Percentiles rank a stretch among this genome's conserved stretches.
Conservation (phyloP, 73 alveolate species). For the Stentor roeselii region DNA sequence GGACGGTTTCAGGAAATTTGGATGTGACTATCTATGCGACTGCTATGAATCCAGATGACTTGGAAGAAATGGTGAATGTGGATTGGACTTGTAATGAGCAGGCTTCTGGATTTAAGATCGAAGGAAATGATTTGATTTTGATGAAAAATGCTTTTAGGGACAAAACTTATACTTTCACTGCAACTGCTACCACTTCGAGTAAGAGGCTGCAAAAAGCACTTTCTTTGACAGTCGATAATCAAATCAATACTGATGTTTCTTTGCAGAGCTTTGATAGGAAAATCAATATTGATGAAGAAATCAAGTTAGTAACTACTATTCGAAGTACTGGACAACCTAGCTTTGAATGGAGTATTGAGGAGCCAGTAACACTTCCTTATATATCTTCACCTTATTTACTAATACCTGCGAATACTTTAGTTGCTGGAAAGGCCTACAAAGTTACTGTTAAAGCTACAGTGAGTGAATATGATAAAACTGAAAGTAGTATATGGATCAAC, state of each 20-base stretch:
- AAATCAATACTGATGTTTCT: no score
- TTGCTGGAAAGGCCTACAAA: no score
- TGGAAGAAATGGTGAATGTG: neutral
- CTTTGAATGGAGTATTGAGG: no score
- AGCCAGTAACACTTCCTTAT: no score
- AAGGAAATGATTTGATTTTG: neutral
- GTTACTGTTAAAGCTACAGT: no score
- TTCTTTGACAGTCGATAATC: neutral
- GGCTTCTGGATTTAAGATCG: neutral
- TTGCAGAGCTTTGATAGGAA: no score
- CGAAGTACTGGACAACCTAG: no score
- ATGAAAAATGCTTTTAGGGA: neutral
- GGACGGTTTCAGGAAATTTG: neutral
- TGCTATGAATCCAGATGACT: neutral
- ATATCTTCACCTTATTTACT: no score
- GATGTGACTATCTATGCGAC: neutral
- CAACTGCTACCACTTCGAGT: neutral
- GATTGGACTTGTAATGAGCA: neutral
- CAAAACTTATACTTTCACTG: neutral
- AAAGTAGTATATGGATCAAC: no score
- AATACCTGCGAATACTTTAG: no score
- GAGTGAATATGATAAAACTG: no score
- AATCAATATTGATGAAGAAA: neutral
- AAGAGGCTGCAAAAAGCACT: neutral
- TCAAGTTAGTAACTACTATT: neutral